A percentile compares a stretch with the other conserved stretches of the same genome.
Evolutionary conservation across 495 filamentous ascomycete species (phyloP).

Genomic region (Hypomontagnella monticulosa): DNA sequence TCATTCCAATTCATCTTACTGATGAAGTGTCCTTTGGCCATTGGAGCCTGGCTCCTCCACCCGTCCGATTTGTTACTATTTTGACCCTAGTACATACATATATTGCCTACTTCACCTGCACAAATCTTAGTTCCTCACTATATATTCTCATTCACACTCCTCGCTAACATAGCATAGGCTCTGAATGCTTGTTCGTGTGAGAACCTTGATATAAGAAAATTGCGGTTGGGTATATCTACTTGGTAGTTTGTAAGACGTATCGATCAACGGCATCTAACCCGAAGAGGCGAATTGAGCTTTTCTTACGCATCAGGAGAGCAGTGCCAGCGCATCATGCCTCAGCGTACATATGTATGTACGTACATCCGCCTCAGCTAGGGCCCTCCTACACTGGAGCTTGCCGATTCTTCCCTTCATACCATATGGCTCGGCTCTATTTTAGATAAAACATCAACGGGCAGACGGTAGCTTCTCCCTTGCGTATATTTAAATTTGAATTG

Average conservation of each 20-base stretch:
- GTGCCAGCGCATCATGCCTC: constrained; percentile 41
- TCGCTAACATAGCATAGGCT: neutral
- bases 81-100: constrained; percentile 12
- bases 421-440: constrained; percentile 1
- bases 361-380: constrained; percentile 16
- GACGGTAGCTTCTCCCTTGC: neutral
- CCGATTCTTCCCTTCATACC: constrained; percentile 1
- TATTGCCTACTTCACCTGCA: neutral
- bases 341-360: constrained; percentile 33
- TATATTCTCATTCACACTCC: neutral
- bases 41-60: constrained; percentile 3
- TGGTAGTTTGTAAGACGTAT: constrained; percentile 35
- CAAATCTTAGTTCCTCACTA: neutral
- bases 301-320: constrained; percentile 36
- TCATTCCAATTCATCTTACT: constrained; percentile 17
- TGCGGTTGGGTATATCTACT: constrained; percentile 20
- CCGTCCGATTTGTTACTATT: neutral
- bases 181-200: constrained; percentile 22
- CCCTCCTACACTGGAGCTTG: constrained; percentile 30
- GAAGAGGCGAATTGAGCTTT: constrained; percentile 37
- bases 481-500: neutral
- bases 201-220: constrained; percentile 9
- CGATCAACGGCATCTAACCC: constrained; percentile 42
- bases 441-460: constrained; percentile 4
- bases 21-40: constrained; percentile 14